These are phyloP conservation scores for Elsinoe australis DNA, from an alignment of 2,329 filamentous ascomycete species.

Conservation along the genomic window DNA sequence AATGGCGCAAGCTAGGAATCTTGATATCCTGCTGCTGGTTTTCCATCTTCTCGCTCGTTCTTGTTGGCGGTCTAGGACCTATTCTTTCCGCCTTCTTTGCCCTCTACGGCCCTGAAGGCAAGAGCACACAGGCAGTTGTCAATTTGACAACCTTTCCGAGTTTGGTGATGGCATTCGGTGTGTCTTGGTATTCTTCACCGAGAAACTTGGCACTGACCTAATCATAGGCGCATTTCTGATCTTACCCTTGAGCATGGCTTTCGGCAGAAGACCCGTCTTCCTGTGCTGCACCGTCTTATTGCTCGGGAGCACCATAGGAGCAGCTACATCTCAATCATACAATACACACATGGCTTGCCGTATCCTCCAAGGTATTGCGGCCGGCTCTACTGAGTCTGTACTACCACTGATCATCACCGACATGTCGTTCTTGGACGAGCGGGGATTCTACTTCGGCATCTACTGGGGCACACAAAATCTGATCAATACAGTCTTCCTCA, in stretches of 20 bases:
- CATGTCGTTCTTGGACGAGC: slow-evolving; percentile 36
- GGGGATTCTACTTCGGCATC: slow-evolving; percentile 31
- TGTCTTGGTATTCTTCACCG: not conserved
- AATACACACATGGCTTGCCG: slow-evolving; percentile 34
- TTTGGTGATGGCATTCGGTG: slow-evolving; percentile 35
- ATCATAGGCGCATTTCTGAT: slow-evolving; percentile 29
- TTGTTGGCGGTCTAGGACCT: slow-evolving; percentile 44
- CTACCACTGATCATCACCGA: slow-evolving; percentile 36
- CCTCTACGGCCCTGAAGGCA: slow-evolving; percentile 27
- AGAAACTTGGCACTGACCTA: not conserved
- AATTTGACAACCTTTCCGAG: slow-evolving; percentile 34
- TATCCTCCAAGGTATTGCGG: slow-evolving; percentile 31
- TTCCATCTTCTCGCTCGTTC: slow-evolving; percentile 35
- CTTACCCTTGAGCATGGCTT: slow-evolving; percentile 34
- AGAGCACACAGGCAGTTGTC: slow-evolving; percentile 25
- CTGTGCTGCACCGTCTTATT: slow-evolving; percentile 26
- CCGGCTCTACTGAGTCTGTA: slow-evolving; percentile 36
- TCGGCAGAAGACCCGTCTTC: slow-evolving; percentile 35
- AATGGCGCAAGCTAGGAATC: slow-evolving; percentile 28
- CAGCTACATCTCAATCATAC: slow-evolving; percentile 30
- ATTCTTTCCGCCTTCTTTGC: slow-evolving; percentile 32
- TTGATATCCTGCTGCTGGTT: slow-evolving; percentile 30
- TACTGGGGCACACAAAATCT: slow-evolving; percentile 37
- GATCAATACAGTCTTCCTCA: slow-evolving; percentile 29
- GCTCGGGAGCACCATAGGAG: slow-evolving; percentile 31